phyloP scores from a whole-genome alignment of 768 basidiomycete species.

The Neoboletus brunneissimus region DNA sequence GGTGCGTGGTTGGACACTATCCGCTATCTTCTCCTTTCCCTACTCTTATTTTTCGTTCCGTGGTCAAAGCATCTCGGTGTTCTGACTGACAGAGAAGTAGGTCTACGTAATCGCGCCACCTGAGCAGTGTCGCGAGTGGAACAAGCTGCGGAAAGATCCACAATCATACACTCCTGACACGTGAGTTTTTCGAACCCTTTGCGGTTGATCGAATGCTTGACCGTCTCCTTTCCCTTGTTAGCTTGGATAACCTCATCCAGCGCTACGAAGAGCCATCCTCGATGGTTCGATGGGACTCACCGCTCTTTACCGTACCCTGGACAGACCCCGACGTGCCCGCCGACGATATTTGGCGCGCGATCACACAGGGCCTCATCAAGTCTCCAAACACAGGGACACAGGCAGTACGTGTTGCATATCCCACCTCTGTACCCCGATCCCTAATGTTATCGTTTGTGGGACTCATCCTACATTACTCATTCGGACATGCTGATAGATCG shows the following conservation, averaged over 20 bases:
- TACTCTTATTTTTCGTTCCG: background rate
- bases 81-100: constrained; percentile 39
- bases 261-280: constrained; percentile 96
- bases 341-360: constrained; percentile 74
- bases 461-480: too few species aligned
- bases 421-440: background rate
- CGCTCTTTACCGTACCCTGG: constrained; percentile 83
- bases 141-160: constrained; percentile 48
- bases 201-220: background rate
- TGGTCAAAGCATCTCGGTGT: background rate
- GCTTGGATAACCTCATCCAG: constrained; percentile 50
- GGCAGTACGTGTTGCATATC: constrained; percentile 44
- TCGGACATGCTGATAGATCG: constrained; percentile 43
- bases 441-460: background rate
- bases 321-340: constrained; percentile 63
- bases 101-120: constrained; percentile 72
- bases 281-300: constrained; percentile 99
- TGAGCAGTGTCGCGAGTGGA: constrained; percentile 78
- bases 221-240: background rate
- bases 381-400: constrained; percentile 85
- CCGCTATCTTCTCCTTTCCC: background rate
- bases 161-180: constrained; percentile 64
- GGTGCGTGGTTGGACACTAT: constrained; percentile 43
- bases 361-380: constrained; percentile 77
- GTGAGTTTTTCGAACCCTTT: constrained; percentile 36